Percentiles rank a stretch among this genome's conserved stretches.
phyloP scores from a whole-genome alignment of 331 rosid species.

The Pyrus hybrid region DNA sequence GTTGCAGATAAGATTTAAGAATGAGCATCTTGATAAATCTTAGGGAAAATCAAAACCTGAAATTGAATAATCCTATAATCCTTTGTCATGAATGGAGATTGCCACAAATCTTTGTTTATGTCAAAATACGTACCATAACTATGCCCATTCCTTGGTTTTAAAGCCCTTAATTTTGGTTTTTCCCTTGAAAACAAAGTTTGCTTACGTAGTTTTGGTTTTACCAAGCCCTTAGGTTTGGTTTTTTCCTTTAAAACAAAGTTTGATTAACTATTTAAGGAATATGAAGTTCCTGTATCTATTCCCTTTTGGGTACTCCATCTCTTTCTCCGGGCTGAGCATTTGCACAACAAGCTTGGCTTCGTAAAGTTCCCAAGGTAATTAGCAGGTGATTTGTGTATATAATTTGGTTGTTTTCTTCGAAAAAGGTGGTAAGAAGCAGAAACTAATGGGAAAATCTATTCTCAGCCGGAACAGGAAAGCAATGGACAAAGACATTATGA shows the following conservation, averaged over 20 bases:
- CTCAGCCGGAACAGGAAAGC: not conserved
- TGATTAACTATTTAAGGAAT: not conserved
- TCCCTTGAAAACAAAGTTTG: too few species aligned
- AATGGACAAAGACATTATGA: slow-evolving; percentile 2
- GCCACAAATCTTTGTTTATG: not conserved
- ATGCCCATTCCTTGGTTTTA: not conserved
- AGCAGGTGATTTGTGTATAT: not conserved
- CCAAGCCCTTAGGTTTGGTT: too few species aligned
- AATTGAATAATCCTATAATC: not conserved
- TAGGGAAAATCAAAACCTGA: not conserved
- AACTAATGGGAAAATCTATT: not conserved
- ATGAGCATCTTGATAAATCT: not conserved
- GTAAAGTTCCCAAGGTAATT: not conserved
- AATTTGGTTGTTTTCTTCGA: slow-evolving; percentile 6
- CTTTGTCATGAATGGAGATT: not conserved
- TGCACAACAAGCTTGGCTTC: not conserved
- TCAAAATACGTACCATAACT: not conserved
- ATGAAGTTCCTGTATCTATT: not conserved
- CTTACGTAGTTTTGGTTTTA: too few species aligned
- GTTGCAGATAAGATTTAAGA: not conserved
- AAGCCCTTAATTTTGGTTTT: not conserved
- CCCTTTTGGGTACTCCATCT: not conserved
- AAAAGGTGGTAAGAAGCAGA: not conserved
- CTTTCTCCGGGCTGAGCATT: not conserved
- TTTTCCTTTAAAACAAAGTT: too few species aligned